These are phyloP conservation scores for Colletotrichum endophyticum DNA, from an alignment of 2,329 filamentous ascomycete species.

Conservation along the genomic window DNA sequence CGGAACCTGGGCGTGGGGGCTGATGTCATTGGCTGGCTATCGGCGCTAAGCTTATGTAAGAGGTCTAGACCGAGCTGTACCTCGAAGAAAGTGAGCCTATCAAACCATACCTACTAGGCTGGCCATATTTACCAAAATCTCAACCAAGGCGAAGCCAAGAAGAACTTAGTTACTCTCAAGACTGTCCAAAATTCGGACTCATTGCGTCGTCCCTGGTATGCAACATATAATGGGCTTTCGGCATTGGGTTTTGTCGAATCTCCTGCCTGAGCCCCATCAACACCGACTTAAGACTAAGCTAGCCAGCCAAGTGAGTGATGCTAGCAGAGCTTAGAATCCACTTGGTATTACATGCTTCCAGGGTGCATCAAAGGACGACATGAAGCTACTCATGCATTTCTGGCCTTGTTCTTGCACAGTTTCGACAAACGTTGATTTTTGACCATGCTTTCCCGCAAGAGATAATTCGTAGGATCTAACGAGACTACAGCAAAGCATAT, in stretches of 20 bases:
- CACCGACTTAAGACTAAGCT: background rate
- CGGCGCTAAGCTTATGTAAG: slow-evolving; percentile 10
- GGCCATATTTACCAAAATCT: background rate
- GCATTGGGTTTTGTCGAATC: background rate
- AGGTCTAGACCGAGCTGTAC: background rate
- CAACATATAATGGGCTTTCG: background rate
- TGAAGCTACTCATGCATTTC: background rate
- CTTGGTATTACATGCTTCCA: background rate
- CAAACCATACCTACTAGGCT: background rate
- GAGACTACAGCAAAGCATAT: background rate
- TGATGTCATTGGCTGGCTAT: slow-evolving; percentile 18
- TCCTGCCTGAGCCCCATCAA: background rate
- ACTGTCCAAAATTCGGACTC: background rate
- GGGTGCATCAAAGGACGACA: background rate
- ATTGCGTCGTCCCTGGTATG: background rate
- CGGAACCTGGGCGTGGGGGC: background rate
- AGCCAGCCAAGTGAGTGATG: background rate
- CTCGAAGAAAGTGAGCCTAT: background rate
- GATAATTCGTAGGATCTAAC: background rate
- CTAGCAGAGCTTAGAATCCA: background rate
- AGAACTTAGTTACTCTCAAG: background rate
- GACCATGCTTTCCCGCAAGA: background rate
- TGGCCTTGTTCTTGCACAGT: background rate
- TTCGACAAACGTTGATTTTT: background rate
- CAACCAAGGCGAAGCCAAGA: background rate